Evolutionary conservation across 163 green algal genomes (phyloP).

Genomic region (Trebouxiophyceae sp.): DNA sequence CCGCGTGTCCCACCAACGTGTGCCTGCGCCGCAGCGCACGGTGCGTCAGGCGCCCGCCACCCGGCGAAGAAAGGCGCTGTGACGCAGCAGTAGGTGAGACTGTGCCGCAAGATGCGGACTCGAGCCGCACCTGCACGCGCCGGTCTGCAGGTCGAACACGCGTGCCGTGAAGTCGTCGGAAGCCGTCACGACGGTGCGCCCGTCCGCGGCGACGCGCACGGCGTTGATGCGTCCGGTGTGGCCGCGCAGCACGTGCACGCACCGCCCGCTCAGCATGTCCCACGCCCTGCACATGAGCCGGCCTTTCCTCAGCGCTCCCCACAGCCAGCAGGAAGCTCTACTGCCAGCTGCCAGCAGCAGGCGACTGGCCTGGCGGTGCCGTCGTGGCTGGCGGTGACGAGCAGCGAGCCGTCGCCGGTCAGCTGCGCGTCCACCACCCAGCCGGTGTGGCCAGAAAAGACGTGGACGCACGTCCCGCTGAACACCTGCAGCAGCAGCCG

Average conservation of each 20-base stretch:
- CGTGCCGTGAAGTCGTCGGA: conserved; percentile 48
- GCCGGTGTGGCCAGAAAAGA: conserved; percentile 45
- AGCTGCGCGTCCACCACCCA: conserved; percentile 42
- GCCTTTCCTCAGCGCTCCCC: no score
- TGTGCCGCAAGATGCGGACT: no score
- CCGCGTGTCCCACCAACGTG: conserved; percentile 9
- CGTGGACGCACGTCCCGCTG: conserved; percentile 26
- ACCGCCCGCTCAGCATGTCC: conserved; percentile 29
- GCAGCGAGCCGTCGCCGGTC: conserved; percentile 14
- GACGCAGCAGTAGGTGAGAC: no score
- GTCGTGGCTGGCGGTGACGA: conserved; percentile 36
- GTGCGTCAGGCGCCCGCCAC: no score
- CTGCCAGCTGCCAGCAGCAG: no score
- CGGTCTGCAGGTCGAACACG: conserved; percentile 54
- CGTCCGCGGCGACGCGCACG: conserved; percentile 35
- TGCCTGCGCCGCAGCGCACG: background rate
- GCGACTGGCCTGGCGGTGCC: conserved; percentile 49
- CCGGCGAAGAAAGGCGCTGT: background rate
- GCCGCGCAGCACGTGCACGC: conserved; percentile 33
- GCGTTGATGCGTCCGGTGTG: conserved; percentile 60
- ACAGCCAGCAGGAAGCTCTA: background rate
- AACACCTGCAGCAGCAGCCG: background rate
- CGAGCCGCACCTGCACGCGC: conserved; percentile 8
- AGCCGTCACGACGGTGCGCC: conserved; percentile 40
- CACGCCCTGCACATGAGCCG: conserved; percentile 32